Evolutionary conservation across 169 alveolate species (phyloP).

Genomic region (Plasmodium sp.): DNA sequence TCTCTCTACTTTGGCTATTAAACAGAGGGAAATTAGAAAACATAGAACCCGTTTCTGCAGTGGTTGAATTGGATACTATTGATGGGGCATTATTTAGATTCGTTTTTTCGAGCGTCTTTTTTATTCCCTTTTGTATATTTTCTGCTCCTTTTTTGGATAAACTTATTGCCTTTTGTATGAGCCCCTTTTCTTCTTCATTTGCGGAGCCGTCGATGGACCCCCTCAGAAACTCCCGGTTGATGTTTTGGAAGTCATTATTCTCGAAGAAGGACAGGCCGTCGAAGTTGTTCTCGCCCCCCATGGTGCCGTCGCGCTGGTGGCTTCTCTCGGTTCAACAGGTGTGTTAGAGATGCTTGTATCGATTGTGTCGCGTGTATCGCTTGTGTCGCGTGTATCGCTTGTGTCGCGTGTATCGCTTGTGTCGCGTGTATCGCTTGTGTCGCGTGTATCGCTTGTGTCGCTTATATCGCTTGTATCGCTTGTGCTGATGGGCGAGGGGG

Average conservation of each 20-base stretch:
- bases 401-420: not conserved
- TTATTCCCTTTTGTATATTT: slow-evolving; percentile 54
- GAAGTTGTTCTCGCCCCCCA: slow-evolving; percentile 39
- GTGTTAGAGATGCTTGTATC: not conserved
- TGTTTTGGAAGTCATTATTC: slow-evolving; percentile 26
- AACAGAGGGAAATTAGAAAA: slow-evolving; percentile 70
- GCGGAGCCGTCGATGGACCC: slow-evolving; percentile 19
- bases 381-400: too few species aligned
- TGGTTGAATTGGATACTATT: slow-evolving; percentile 32
- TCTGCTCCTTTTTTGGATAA: slow-evolving; percentile 72
- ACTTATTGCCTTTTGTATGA: slow-evolving; percentile 48
- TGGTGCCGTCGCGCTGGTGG: not conserved
- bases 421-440: not conserved
- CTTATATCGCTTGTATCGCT: not conserved
- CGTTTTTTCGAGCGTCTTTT: slow-evolving; percentile 53
- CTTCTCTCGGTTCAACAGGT: not conserved
- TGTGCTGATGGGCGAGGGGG: not conserved
- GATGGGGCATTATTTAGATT: slow-evolving; percentile 29
- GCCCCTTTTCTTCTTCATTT: slow-evolving; percentile 55
- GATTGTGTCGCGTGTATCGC: not conserved
- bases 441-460: not conserved
- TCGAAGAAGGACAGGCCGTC: slow-evolving; percentile 67
- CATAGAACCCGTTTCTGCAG: slow-evolving; percentile 57
- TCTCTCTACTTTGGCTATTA: slow-evolving; percentile 38
- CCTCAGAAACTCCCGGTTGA: slow-evolving; percentile 36